These are phyloP conservation scores for Cyclotella baltica DNA, from an alignment of 108 stramenopile species.

Conservation along the genomic window DNA sequence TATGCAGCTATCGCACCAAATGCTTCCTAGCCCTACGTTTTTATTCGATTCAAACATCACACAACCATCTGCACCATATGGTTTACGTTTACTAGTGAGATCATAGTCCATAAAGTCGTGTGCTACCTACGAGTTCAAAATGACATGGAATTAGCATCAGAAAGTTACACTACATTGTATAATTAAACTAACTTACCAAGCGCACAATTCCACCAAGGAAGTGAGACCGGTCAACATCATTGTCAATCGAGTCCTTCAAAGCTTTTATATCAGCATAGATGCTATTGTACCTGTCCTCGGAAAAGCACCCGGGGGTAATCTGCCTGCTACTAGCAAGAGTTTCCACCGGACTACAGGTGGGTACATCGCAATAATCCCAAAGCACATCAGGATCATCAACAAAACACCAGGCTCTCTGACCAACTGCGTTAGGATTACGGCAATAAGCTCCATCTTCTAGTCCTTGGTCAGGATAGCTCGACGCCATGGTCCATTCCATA, in stretches of 20 bases:
- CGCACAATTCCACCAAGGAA: constrained; percentile 50
- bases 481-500: constrained; percentile 20
- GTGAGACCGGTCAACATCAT: constrained; percentile 22
- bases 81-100: constrained; percentile 12
- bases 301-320: constrained; percentile 16
- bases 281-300: constrained; percentile 29
- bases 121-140: too few species aligned
- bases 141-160: too few species aligned
- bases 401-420: constrained; percentile 31
- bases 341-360: constrained; percentile 11
- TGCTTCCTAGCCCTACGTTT: constrained; percentile 37
- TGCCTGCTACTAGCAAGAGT: background rate
- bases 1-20: constrained; percentile 35
- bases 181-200: too few species aligned
- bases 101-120: constrained; percentile 59
- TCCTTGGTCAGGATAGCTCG: constrained; percentile 18
- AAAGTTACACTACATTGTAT: too few species aligned
- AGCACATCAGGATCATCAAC: constrained; percentile 13
- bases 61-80: constrained; percentile 49
- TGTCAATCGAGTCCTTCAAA: constrained; percentile 26
- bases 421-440: constrained; percentile 27
- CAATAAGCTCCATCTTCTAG: constrained; percentile 31
- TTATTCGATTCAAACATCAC: constrained; percentile 21
- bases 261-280: constrained; percentile 32
- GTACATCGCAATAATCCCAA: constrained; percentile 42